Evolutionary conservation across 2,329 filamentous ascomycete species (phyloP), one percentile per base, ranked within the genome.

Genomic region (Phialemonium atrogriseum): DNA sequence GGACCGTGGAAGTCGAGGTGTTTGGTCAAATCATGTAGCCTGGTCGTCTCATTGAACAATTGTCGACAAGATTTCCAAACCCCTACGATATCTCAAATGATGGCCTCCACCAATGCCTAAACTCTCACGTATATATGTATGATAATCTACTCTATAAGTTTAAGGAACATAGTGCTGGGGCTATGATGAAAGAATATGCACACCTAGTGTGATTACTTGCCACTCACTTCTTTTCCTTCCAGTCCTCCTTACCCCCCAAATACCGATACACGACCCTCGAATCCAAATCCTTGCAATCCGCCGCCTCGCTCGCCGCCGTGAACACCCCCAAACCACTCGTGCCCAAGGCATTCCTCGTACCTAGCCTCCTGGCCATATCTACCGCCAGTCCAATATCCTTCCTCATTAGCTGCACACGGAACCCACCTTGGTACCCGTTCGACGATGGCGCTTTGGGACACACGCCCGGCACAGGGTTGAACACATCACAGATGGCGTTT

Each of bases 341-440:
- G 1, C 71, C 70, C 22, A 77, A 46, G 5, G 64, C 62, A 34
- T 71, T 58, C 25, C 52, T 56, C 11, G 66, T 60, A 0, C 65
- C 71, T 5, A 74, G 62, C 11, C 60, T 52, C 37, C 64, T 54
- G n/a, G 70, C 72, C 51, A 68, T 64, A 7, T 72, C 63, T 1
- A 73, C 57, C 0, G 71, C 73, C 13, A 77, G 47, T 2, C 57
- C 55, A 35, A 78, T 67, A 42, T 77, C 72, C 45, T 77, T 77
- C 38, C 58, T 59, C 70, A 77, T 77, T 42, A 77, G 43, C 46
- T 75, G 62, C 5, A 77, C 66, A 26, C 70, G 66, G 48, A 78
- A 77, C 0, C 73, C 73, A 3, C 66, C 64, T 33, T 61, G 50
- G 30, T 59, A 58, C 2, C 47, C 48, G 9, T 51, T 38, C 7